A percentile compares a stretch with the other conserved stretches of the same genome.
These are phyloP conservation scores for Dactylellina cionopaga DNA, from an alignment of 2,329 filamentous ascomycete species.

Conservation along the genomic window DNA sequence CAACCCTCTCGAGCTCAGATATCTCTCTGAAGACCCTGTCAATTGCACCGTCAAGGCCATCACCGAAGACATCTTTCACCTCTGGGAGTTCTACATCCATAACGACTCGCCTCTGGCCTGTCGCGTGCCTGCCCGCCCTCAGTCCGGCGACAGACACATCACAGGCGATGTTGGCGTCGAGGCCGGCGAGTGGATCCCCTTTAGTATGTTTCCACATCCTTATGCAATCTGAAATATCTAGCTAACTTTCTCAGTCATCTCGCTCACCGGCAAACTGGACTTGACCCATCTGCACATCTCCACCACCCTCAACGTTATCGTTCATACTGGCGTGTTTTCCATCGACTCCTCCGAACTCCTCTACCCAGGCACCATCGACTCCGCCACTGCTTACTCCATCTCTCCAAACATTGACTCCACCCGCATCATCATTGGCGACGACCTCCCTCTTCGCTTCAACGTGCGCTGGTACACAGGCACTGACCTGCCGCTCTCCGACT, in stretches of 20 bases:
- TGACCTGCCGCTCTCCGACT: slow-evolving; percentile 66
- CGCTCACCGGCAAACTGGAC: slow-evolving; percentile 87
- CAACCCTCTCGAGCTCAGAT: slow-evolving; percentile 82
- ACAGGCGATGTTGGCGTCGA: slow-evolving; percentile 67
- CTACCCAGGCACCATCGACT: slow-evolving; percentile 78
- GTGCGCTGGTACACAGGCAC: slow-evolving; percentile 88
- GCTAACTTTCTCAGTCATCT: slow-evolving; percentile 69
- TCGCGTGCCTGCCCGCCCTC: slow-evolving; percentile 82
- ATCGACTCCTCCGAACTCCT: slow-evolving; percentile 53
- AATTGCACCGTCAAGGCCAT: slow-evolving; percentile 85
- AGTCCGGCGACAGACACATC: slow-evolving; percentile 60
- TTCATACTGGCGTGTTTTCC: slow-evolving; percentile 68
- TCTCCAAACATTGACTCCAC: slow-evolving; percentile 73
- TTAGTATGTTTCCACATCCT: slow-evolving; percentile 47
- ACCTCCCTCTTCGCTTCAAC: slow-evolving; percentile 79
- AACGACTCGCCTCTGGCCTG: slow-evolving; percentile 93
- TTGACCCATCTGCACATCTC: slow-evolving; percentile 88
- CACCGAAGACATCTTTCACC: slow-evolving; percentile 82
- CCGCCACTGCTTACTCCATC: slow-evolving; percentile 85
- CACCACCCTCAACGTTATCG: slow-evolving; percentile 86
- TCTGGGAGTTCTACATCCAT: slow-evolving; percentile 97
- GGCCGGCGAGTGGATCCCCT: slow-evolving; percentile 59
- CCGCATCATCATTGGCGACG: slow-evolving; percentile 80
- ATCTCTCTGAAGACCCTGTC: slow-evolving; percentile 74
- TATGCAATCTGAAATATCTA: not conserved